Conservation (phyloP, 148 eudicot genomes). For the Chenopodium suecicum region DNA sequence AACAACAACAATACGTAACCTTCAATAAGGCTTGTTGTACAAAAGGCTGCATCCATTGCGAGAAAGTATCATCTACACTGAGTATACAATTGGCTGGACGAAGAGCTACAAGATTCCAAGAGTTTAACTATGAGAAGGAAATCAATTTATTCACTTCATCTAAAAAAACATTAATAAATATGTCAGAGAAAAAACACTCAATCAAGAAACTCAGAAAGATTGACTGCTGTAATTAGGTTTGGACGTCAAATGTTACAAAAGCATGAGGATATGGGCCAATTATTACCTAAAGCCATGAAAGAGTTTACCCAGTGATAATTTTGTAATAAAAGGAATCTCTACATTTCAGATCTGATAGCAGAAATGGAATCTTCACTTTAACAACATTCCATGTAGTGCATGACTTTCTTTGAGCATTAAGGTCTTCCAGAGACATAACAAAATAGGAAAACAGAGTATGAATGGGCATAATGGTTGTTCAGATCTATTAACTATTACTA, state of each 20-base stretch:
- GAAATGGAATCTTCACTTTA: not conserved
- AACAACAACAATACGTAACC: constrained; percentile 35
- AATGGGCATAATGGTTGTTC: not conserved
- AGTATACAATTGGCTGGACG: constrained; percentile 55
- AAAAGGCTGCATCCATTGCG: constrained; percentile 69
- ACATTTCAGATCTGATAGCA: not conserved
- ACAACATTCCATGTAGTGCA: constrained; percentile 4
- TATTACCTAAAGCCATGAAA: not conserved
- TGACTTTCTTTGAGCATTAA: not conserved
- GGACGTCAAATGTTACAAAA: not conserved
- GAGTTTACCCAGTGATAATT: not conserved
- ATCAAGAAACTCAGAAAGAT: not conserved
- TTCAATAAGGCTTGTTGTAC: constrained; percentile 72
- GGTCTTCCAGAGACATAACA: not conserved
- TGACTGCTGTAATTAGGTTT: not conserved
- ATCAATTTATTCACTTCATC: not conserved
- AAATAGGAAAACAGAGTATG: not conserved
- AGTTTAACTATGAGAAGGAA: not conserved
- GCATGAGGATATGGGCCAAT: not conserved
- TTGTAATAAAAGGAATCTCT: not conserved
- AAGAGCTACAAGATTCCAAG: constrained; percentile 52
- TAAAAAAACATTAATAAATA: too few species aligned
- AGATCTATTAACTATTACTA: too few species aligned
- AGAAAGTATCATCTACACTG: constrained; percentile 59
- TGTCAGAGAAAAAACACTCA: not conserved